phyloP scores from a whole-genome alignment of 2,329 filamentous ascomycete genomes.

The Capronia coronata region DNA sequence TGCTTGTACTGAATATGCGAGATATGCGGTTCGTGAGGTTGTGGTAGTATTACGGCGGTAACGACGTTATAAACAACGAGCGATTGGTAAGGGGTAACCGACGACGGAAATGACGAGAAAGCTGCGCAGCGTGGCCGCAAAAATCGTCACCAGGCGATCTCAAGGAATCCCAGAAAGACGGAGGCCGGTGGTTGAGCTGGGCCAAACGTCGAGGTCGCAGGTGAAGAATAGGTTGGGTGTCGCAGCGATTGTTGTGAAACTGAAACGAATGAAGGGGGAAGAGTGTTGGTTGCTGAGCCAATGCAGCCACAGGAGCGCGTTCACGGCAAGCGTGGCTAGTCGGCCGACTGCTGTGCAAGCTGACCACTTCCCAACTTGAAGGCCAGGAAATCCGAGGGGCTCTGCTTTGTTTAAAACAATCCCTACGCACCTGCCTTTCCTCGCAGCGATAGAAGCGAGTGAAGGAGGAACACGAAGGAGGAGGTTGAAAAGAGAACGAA shows the following conservation, averaged over 20 bases:
- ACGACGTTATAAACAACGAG: conserved; percentile 15
- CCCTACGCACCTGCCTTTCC: conserved; percentile 16
- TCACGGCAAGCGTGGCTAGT: conserved; percentile 25
- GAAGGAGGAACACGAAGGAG: conserved; percentile 18
- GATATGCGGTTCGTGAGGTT: conserved; percentile 1
- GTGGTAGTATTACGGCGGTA: conserved; percentile 16
- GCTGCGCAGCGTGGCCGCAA: conserved; percentile 4
- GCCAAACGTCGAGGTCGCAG: conserved; percentile 13
- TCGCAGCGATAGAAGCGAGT: conserved; percentile 26
- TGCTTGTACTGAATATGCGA: neutral
- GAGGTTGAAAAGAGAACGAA: conserved; percentile 24
- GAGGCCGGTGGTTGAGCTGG: conserved; percentile 6
- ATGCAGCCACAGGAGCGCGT: conserved; percentile 28
- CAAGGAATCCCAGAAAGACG: conserved; percentile 18
- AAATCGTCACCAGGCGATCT: conserved; percentile 12
- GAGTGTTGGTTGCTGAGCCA: conserved; percentile 30
- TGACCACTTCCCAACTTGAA: conserved; percentile 14
- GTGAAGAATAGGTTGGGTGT: conserved; percentile 12
- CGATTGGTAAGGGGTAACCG: conserved; percentile 6
- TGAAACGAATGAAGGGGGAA: conserved; percentile 31
- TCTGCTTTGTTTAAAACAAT: neutral
- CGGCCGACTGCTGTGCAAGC: conserved; percentile 2
- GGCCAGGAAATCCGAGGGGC: neutral
- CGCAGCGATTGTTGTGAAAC: conserved; percentile 30
- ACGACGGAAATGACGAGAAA: conserved; percentile 2